Evolutionary conservation across 495 filamentous ascomycete species (phyloP).

Genomic region (Glarea lozoyensis): DNA sequence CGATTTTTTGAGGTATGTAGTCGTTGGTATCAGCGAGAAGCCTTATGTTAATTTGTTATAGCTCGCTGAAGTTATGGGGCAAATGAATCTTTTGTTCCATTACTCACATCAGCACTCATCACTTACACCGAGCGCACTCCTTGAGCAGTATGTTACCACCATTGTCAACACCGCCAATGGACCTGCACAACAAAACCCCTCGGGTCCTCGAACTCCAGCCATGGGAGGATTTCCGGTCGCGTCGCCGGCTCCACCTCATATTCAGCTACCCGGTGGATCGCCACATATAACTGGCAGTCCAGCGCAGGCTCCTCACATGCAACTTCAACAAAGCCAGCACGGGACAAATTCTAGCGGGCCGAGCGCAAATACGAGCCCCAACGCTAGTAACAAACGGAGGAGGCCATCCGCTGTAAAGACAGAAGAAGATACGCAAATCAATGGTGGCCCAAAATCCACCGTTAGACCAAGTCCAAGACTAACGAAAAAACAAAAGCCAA

Average conservation of each 20-base stretch:
- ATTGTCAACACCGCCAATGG: constrained; percentile 12
- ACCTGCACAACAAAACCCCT: constrained; percentile 9
- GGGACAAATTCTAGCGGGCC: constrained; percentile 60
- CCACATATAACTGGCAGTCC: constrained; percentile 46
- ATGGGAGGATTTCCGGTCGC: constrained; percentile 43
- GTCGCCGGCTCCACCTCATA: constrained; percentile 45
- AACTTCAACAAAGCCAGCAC: constrained; percentile 63
- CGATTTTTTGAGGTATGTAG: constrained; percentile 58
- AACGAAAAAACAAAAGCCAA: constrained; percentile 47
- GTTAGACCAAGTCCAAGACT: constrained; percentile 50
- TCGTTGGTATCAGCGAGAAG: constrained; percentile 2
- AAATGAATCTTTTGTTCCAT: constrained; percentile 60
- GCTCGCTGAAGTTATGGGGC: constrained; percentile 66
- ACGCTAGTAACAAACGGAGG: constrained; percentile 67
- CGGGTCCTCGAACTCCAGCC: constrained; percentile 30
- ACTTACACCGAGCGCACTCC: constrained; percentile 48
- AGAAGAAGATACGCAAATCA: constrained; percentile 52
- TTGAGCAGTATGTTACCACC: constrained; percentile 48
- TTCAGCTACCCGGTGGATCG: constrained; percentile 47
- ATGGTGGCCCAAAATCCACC: constrained; percentile 29
- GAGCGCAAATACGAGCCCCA: constrained; percentile 80
- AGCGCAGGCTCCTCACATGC: constrained; percentile 59
- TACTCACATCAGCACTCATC: constrained; percentile 50
- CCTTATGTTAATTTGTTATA: constrained; percentile 21
- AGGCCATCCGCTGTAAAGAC: constrained; percentile 68